These are phyloP conservation scores for Cyberlindnera euphorbiae DNA, from an alignment of 805 yeast genomes.

Conservation along the genomic window DNA sequence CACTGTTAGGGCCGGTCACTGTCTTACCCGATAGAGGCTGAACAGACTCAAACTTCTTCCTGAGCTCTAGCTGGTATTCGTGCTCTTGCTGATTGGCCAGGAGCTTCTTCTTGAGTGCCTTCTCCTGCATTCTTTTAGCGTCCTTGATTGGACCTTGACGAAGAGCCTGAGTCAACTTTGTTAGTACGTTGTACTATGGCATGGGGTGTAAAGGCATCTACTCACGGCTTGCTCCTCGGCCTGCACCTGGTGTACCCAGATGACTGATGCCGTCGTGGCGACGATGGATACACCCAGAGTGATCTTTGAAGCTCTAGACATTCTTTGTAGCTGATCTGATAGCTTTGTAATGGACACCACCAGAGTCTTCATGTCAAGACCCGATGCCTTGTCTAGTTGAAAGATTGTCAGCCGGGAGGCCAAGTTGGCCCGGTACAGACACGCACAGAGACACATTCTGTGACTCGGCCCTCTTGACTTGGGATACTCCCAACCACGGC, in stretches of 20 bases:
- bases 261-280: slow-evolving; percentile 53
- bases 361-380: neutral
- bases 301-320: slow-evolving; percentile 79
- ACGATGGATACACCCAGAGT: slow-evolving; percentile 59
- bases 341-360: too few species aligned
- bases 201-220: too few species aligned
- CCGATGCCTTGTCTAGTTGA: too few species aligned
- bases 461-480: too few species aligned
- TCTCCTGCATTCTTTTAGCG: slow-evolving; percentile 44
- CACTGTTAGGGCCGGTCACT: slow-evolving; percentile 38
- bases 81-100: slow-evolving; percentile 58
- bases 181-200: slow-evolving; percentile 12
- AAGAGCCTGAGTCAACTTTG: slow-evolving; percentile 47
- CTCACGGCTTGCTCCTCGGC: slow-evolving; percentile 58
- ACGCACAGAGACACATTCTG: too few species aligned
- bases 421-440: too few species aligned
- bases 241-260: slow-evolving; percentile 69
- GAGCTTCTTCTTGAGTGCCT: slow-evolving; percentile 28
- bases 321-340: neutral
- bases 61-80: slow-evolving; percentile 55
- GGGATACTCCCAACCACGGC: too few species aligned
- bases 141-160: slow-evolving; percentile 85
- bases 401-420: too few species aligned
- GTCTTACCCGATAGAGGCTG: slow-evolving; percentile 63
- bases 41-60: slow-evolving; percentile 47